Percentiles rank a stretch among this genome's conserved stretches.
These are phyloP conservation scores for Juglanconis oblonga DNA, from an alignment of 2,329 filamentous ascomycete species.

Conservation along the genomic window DNA sequence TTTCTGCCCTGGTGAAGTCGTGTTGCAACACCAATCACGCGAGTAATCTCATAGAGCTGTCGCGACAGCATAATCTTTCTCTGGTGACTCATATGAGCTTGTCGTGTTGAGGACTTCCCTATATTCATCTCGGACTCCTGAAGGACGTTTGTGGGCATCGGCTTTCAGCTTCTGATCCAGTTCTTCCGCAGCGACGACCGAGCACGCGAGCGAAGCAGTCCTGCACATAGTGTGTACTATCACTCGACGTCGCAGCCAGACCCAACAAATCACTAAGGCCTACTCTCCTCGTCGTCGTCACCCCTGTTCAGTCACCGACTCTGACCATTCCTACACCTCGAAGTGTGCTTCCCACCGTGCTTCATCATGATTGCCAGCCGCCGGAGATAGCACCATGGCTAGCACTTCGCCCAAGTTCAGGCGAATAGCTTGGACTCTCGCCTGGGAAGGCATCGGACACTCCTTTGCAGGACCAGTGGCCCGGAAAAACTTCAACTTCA, in stretches of 20 bases:
- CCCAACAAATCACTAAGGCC: neutral
- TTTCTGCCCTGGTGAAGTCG: constrained; percentile 1
- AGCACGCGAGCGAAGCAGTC: neutral
- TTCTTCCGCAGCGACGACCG: neutral
- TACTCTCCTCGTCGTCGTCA: neutral
- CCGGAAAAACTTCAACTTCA: constrained; percentile 22
- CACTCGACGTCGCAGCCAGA: neutral
- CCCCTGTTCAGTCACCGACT: neutral
- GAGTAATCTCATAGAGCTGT: neutral
- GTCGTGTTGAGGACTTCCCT: neutral
- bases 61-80: neutral
- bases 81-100: neutral
- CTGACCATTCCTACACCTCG: neutral
- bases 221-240: neutral
- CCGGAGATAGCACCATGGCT: constrained; percentile 15
- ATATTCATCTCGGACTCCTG: neutral
- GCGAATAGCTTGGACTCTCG: constrained; percentile 10
- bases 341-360: neutral
- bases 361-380: constrained; percentile 12
- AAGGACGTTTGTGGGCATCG: too few species aligned
- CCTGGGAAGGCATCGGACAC: constrained; percentile 15
- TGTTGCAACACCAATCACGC: constrained; percentile 9
- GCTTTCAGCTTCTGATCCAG: neutral
- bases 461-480: constrained; percentile 1
- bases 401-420: constrained; percentile 15